These are phyloP conservation scores for Rhipidocladum racemiflorum DNA, from an alignment of 176 grass and related monocot species.

Conservation along the genomic window DNA sequence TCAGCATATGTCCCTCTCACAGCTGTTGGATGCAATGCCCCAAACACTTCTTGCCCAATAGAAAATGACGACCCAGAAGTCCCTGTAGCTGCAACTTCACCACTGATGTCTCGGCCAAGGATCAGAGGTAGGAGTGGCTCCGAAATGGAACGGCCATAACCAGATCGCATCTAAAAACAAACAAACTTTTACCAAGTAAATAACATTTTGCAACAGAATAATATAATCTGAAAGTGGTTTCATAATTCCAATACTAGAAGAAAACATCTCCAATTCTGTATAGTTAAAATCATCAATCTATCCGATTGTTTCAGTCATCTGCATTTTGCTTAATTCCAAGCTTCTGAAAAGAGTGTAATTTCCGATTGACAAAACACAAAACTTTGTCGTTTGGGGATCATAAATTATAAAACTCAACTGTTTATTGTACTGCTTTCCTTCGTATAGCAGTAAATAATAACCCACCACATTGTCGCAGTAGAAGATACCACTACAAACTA, in stretches of 20 bases:
- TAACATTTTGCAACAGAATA: background rate
- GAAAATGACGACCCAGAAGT: conserved; percentile 57
- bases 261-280: background rate
- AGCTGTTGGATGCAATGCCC: conserved; percentile 86
- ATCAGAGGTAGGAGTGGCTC: conserved; percentile 72
- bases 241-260: background rate
- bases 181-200: conserved; percentile 12
- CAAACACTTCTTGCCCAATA: conserved; percentile 81
- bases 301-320: background rate
- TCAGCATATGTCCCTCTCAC: conserved; percentile 88
- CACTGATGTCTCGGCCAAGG: conserved; percentile 86
- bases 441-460: background rate
- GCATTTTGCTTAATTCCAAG: background rate
- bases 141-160: conserved; percentile 89
- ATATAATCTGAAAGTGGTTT: background rate
- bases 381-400: background rate
- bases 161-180: conserved; percentile 68
- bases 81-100: conserved; percentile 89
- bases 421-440: background rate
- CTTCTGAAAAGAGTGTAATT: background rate
- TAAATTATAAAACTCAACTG: background rate
- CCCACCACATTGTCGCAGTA: background rate
- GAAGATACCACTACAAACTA: background rate
- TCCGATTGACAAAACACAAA: background rate
- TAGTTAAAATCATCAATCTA: background rate